Evolutionary conservation across 148 eudicot genomes (phyloP).

Genomic region (Chenopodium suecicum): DNA sequence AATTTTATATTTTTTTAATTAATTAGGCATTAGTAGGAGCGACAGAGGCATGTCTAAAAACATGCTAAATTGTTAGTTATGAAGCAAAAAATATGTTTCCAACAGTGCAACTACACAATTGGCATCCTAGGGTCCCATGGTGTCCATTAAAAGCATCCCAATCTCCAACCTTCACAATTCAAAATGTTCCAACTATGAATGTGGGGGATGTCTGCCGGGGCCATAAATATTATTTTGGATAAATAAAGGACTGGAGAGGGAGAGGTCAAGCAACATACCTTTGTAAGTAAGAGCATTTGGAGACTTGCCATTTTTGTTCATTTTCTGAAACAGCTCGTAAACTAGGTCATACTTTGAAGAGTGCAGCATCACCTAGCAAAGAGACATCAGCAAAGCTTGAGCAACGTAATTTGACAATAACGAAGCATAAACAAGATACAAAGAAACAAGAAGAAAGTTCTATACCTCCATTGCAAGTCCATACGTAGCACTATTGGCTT

Average conservation of each 20-base stretch:
- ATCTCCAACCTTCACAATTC: too few species aligned
- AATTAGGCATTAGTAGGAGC: too few species aligned
- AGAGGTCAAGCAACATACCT: slow-evolving; percentile 39
- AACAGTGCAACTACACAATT: too few species aligned
- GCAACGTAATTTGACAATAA: neutral
- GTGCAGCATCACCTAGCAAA: slow-evolving; percentile 77
- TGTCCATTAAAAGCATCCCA: too few species aligned
- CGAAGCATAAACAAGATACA: neutral
- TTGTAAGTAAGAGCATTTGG: slow-evolving; percentile 80
- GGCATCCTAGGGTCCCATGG: too few species aligned
- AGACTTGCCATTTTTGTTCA: slow-evolving; percentile 75
- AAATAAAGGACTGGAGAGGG: neutral
- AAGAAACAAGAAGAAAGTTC: neutral
- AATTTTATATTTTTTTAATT: too few species aligned
- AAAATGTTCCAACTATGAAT: too few species aligned
- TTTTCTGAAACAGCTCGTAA: slow-evolving; percentile 64
- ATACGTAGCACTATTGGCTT: slow-evolving; percentile 80
- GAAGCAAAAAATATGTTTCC: too few species aligned
- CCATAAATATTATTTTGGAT: too few species aligned
- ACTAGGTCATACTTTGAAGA: slow-evolving; percentile 79
- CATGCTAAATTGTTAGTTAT: too few species aligned
- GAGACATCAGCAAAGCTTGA: neutral
- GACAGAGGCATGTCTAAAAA: too few species aligned
- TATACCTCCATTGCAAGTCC: slow-evolving; percentile 99
- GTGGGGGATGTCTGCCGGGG: too few species aligned